A percentile compares a stretch with the other conserved stretches of the same genome.
Evolutionary conservation across 2,329 filamentous ascomycete species (phyloP).

Genomic region (Talaromyces sp.): DNA sequence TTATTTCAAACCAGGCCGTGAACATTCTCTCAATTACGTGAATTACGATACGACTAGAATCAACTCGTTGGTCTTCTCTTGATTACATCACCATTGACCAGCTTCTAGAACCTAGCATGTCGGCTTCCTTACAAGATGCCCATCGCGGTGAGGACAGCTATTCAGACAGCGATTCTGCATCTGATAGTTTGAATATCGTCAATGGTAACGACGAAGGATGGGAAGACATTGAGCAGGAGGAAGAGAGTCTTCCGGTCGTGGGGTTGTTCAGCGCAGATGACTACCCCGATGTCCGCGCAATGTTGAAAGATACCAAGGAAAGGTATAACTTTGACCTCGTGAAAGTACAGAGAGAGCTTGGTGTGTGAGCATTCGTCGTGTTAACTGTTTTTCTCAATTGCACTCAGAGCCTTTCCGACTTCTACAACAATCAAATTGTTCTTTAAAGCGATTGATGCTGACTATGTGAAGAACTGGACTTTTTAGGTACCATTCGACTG

Average conservation of each 20-base stretch:
- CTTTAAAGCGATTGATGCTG: slow-evolving; percentile 19
- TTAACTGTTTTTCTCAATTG: slow-evolving; percentile 14
- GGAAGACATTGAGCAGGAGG: slow-evolving; percentile 60
- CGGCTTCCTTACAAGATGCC: slow-evolving; percentile 10
- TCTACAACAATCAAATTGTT: not conserved
- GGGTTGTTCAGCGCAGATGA: slow-evolving; percentile 65
- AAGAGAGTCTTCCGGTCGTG: slow-evolving; percentile 59
- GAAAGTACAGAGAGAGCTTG: slow-evolving; percentile 51
- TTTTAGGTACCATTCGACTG: slow-evolving; percentile 68
- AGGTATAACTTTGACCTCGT: slow-evolving; percentile 65
- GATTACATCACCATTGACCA: not conserved
- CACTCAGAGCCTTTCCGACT: not conserved
- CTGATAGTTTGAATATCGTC: slow-evolving; percentile 39
- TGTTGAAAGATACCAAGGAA: slow-evolving; percentile 66
- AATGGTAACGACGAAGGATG: slow-evolving; percentile 52
- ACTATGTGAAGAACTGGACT: slow-evolving; percentile 57
- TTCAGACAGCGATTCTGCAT: slow-evolving; percentile 23
- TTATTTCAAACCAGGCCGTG: not conserved
- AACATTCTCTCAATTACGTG: too few species aligned
- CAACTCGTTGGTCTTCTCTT: not conserved
- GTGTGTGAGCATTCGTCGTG: slow-evolving; percentile 35
- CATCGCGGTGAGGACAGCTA: slow-evolving; percentile 17
- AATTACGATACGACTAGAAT: not conserved
- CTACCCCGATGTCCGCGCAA: slow-evolving; percentile 60
- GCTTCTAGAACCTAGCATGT: slow-evolving; percentile 11